Conservation (phyloP, 129 eudicot species). For the Scalesia atractyloides region DNA sequence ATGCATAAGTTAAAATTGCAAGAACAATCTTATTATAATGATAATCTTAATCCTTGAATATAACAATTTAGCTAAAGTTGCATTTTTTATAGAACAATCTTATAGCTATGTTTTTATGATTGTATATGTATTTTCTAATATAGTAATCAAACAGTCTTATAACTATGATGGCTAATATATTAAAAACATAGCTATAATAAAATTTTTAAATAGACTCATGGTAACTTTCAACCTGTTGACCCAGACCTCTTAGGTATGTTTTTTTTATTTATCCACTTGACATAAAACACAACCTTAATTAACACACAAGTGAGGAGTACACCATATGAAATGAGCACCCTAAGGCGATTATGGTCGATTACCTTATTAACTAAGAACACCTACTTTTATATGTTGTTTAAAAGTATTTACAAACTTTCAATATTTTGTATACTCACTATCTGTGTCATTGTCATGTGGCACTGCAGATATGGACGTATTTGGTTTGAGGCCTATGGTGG, state of each 20-base stretch:
- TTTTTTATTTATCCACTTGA: background rate
- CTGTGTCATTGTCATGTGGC: slow-evolving; percentile 5
- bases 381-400: background rate
- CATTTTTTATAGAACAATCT: background rate
- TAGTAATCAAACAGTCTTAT: no score
- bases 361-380: background rate
- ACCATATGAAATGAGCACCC: background rate
- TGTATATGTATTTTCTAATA: no score
- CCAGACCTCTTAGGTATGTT: background rate
- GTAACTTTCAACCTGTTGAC: background rate
- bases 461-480: slow-evolving; percentile 85
- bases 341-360: background rate
- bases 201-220: background rate
- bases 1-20: background rate
- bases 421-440: slow-evolving; percentile 22
- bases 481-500: slow-evolving; percentile 82
- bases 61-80: background rate
- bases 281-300: background rate
- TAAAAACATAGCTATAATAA: no score
- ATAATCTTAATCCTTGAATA: background rate
- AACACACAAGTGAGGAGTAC: background rate
- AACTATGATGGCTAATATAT: no score
- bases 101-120: no score
- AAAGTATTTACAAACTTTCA: slow-evolving; percentile 5
- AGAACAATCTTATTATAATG: background rate